Evolutionary conservation across 495 filamentous ascomycete species (phyloP).

Genomic region (Saxophila tyrrhenica): DNA sequence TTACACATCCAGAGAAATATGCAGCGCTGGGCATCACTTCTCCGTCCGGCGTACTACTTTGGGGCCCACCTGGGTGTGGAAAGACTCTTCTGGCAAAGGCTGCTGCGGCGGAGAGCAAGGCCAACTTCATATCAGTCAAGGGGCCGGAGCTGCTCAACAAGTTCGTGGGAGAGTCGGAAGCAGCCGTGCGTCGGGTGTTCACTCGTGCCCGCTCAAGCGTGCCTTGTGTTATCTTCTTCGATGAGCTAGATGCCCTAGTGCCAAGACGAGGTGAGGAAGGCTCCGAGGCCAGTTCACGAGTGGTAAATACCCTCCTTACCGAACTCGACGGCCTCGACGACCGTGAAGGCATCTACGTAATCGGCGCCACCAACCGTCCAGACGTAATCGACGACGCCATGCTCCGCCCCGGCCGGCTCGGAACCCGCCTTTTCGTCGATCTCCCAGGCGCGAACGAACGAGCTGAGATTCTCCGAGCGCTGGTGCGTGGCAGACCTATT

Average conservation of each 20-base stretch:
- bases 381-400: slow-evolving; percentile 97
- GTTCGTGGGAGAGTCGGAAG: slow-evolving; percentile 90
- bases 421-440: slow-evolving; percentile 82
- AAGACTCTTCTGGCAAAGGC: slow-evolving; percentile 96
- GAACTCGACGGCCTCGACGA: slow-evolving; percentile 81
- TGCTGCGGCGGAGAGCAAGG: slow-evolving; percentile 85
- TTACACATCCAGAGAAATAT: slow-evolving; percentile 73
- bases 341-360: slow-evolving; percentile 81
- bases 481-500: slow-evolving; percentile 53
- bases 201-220: slow-evolving; percentile 72
- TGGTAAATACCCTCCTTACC: slow-evolving; percentile 94
- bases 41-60: slow-evolving; percentile 84
- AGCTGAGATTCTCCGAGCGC: slow-evolving; percentile 71
- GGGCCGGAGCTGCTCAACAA: slow-evolving; percentile 91
- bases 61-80: slow-evolving; percentile 94
- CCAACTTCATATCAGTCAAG: slow-evolving; percentile 97
- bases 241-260: slow-evolving; percentile 88
- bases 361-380: slow-evolving; percentile 88
- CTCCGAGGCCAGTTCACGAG: slow-evolving; percentile 71
- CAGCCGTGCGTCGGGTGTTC: slow-evolving; percentile 87
- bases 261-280: slow-evolving; percentile 71
- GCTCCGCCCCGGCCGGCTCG: slow-evolving; percentile 81
- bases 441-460: slow-evolving; percentile 69
- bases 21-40: slow-evolving; percentile 71
- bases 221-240: slow-evolving; percentile 95